Evolutionary conservation across 768 basidiomycete genomes (phyloP).

Genomic region (Galerina sulciceps): DNA sequence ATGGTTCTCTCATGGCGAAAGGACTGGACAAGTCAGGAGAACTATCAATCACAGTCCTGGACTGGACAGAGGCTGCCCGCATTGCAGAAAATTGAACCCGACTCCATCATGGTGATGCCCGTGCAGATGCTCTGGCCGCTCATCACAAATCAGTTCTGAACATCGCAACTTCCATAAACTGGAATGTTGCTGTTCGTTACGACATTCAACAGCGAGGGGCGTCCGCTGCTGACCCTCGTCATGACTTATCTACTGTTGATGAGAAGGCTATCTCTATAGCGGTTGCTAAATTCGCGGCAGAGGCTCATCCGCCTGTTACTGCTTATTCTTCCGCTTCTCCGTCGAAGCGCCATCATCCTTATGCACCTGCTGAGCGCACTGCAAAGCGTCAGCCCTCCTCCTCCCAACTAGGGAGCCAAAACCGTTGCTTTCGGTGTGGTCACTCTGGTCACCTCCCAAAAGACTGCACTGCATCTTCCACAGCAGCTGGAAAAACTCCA

Average conservation of each 20-base stretch:
- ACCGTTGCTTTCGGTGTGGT: conserved; percentile 33
- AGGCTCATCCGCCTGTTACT: background rate
- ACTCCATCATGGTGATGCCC: conserved; percentile 11
- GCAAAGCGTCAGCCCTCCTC: background rate
- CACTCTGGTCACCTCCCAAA: conserved; percentile 24
- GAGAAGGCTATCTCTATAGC: background rate
- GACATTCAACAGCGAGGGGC: conserved; percentile 26
- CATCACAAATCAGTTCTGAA: conserved; percentile 15
- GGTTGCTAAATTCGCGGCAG: background rate
- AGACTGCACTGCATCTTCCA: conserved; percentile 21
- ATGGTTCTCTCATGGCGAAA: too few species aligned
- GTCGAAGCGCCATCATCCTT: background rate
- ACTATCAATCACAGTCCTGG: conserved; percentile 15
- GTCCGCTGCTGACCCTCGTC: conserved; percentile 8
- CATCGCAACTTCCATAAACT: conserved; percentile 5
- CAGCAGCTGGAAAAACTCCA: conserved; percentile 25
- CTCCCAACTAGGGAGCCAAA: background rate
- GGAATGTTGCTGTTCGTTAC: conserved; percentile 21
- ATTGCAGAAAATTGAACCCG: conserved; percentile 13
- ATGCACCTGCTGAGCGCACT: too few species aligned
- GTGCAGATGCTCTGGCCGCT: conserved; percentile 8
- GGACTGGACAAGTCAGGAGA: too few species aligned
- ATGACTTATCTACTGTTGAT: conserved; percentile 22
- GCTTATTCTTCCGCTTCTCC: background rate
- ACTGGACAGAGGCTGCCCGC: conserved; percentile 10